Base-by-base conservation (phyloP, 2,329 filamentous ascomycete genomes). In the Beauveria sp. region DNA sequence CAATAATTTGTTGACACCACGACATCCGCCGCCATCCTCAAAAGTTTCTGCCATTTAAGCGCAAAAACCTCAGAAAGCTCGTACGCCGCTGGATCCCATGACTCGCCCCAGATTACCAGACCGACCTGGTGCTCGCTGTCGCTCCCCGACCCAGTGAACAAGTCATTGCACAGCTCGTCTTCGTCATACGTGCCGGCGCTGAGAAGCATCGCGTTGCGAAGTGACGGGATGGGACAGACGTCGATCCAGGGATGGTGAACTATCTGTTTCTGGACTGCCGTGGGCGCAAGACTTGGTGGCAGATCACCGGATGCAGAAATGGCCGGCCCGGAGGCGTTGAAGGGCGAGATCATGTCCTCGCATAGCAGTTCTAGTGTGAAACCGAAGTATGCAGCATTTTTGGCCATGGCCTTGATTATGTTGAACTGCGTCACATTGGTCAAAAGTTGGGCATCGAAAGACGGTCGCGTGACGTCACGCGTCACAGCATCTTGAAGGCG, bases 61-160 rank as follows among this genome's bases (percentile, higher is more conserved):
- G 76, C 62, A 63, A 82, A 81, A 0, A 61, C 55, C 18, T 73
- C 70, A 0, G 73, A 79, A 0, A 77, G 67, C 64, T 83, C 80
- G 79, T 79, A 83, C 16, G 71, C 76, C 0, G 62, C 57, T 2
- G 71, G 61, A 56, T 80, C 72, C 72, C 73, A 79, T 0, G 79
- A 72, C 10, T 79, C 75, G 0, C 78, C 77, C 80, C 79, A 82
- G 2, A 80, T 75, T 10, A 81, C 68, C 1, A 82, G 47, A 10
- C 64, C 64, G 10, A 44, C 34, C 54, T 59, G 61, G 10, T 63
- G 51, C 24, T 41, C 59, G 24, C 46, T 59, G 12, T 40, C 41
- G 37, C 41, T 51, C 10, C 26, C 62, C 3, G 51, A 12, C 22
- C 61, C 63, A 2, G 58, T 37, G 7, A 63, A 64, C 12, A 64